Evolutionary conservation across 2,329 filamentous ascomycete species (phyloP).

Genomic region (Cordyceps javanica): DNA sequence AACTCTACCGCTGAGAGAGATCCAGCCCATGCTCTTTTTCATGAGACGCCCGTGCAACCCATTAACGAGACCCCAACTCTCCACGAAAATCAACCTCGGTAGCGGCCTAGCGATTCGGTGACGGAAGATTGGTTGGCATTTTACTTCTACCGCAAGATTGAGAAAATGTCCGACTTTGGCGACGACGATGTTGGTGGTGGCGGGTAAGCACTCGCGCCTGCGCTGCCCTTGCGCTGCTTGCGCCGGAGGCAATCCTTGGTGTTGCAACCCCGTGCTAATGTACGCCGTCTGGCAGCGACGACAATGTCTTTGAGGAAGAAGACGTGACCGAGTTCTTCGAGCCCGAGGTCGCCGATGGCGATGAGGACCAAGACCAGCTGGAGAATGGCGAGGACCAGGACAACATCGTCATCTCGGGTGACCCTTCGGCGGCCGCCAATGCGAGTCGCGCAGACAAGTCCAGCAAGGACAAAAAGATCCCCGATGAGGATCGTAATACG

Average conservation of each 20-base stretch:
- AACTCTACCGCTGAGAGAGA: slow-evolving; percentile 19
- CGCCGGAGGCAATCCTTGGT: neutral
- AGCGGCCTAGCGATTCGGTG: slow-evolving; percentile 10
- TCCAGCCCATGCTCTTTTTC: slow-evolving; percentile 25
- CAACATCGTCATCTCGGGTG: slow-evolving; percentile 55
- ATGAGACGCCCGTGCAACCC: slow-evolving; percentile 14
- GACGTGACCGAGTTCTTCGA: slow-evolving; percentile 55
- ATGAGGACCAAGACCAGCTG: slow-evolving; percentile 40
- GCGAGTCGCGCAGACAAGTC: slow-evolving; percentile 49
- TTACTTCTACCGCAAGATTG: neutral
- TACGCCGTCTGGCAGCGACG: slow-evolving; percentile 44
- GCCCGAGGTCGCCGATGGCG: slow-evolving; percentile 47
- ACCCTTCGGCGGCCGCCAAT: slow-evolving; percentile 54
- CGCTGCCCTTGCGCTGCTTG: slow-evolving; percentile 3
- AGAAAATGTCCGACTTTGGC: slow-evolving; percentile 66
- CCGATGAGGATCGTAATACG: slow-evolving; percentile 79
- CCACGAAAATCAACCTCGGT: neutral
- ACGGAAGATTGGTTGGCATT: neutral
- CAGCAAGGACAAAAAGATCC: slow-evolving; percentile 78
- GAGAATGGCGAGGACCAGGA: slow-evolving; percentile 52
- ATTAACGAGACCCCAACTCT: neutral
- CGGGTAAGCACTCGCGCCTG: slow-evolving; percentile 38
- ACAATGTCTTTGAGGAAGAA: slow-evolving; percentile 67
- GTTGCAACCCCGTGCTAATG: neutral
- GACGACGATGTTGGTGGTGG: slow-evolving; percentile 56